These are phyloP conservation scores for Chytriomyces confervae DNA, from an alignment of 192 early-diverging fungal genomes.

Conservation along the genomic window DNA sequence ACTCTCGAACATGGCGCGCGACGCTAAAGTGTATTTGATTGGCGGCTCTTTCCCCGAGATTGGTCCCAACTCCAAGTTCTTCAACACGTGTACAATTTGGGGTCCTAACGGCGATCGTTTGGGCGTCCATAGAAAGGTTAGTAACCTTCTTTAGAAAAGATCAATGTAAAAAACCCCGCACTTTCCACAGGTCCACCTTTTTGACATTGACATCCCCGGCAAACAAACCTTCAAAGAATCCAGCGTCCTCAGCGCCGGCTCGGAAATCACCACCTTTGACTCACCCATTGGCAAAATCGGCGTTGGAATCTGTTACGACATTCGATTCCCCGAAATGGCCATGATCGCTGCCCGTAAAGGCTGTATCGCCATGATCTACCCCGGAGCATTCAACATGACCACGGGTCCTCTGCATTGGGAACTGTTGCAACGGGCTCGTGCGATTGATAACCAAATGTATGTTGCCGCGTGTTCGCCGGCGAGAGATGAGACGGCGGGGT, in stretches of 20 bases:
- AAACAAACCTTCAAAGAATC: slow-evolving; percentile 90
- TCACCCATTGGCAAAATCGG: slow-evolving; percentile 88
- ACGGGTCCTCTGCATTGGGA: slow-evolving; percentile 98
- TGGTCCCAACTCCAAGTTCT: slow-evolving; percentile 36
- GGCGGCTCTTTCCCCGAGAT: slow-evolving; percentile 89
- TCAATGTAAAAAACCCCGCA: not conserved
- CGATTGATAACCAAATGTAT: slow-evolving; percentile 93
- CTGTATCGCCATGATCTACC: slow-evolving; percentile 94
- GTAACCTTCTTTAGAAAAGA: slow-evolving; percentile 66
- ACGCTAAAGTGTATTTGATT: slow-evolving; percentile 81
- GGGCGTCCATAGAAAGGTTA: slow-evolving; percentile 48
- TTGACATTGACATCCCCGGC: slow-evolving; percentile 95
- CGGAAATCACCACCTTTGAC: slow-evolving; percentile 74
- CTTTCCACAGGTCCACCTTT: slow-evolving; percentile 77
- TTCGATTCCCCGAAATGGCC: slow-evolving; percentile 95
- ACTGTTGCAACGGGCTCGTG: slow-evolving; percentile 79
- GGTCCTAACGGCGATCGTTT: slow-evolving; percentile 42
- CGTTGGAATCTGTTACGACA: slow-evolving; percentile 96
- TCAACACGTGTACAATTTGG: slow-evolving; percentile 58
- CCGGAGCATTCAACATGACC: slow-evolving; percentile 94
- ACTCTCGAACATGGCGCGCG: slow-evolving; percentile 84
- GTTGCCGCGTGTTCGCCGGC: slow-evolving; percentile 97
- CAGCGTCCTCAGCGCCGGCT: slow-evolving; percentile 80
- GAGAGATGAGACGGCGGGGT: slow-evolving; percentile 71
- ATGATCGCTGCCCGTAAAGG: slow-evolving; percentile 89